Base-by-base conservation (phyloP, 2,329 filamentous ascomycete species). In the Blumeria graminis region DNA sequence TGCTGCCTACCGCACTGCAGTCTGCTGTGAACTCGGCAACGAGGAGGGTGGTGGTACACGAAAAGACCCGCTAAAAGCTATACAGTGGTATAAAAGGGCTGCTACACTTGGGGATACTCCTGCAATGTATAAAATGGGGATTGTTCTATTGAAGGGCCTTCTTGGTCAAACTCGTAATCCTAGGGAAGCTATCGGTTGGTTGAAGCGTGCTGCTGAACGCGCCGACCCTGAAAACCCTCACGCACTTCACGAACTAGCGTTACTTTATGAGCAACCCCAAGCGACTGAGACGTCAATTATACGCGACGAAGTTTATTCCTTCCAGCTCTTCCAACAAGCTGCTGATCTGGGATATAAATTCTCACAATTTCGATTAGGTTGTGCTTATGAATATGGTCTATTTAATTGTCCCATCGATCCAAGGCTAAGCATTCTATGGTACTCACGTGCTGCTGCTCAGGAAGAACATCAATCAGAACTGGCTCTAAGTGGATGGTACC, bases 81-180 rank as follows among this genome's bases (percentile, higher is more conserved):
- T 96, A 18, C 90, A 96, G 68, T 98, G 92, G 92, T 98, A 98
- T 69, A 88, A 90, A 67, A 84, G 89, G 46, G 88, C 92, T 6
- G 90, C 92, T 10, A 83, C 84, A 11, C 74, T 96, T 2, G 90
- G 92, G 3, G 90, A 98, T 65, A 83, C 84, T 1, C 85, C 90
- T 0, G 92, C 89, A 34, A 94, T 96, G 87, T 98, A 95, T 72
- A 98, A 98, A 70, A 81, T 96, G 69, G 92, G 92, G 58, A 94
- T 95, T 82, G 94, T 98, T 61, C 72, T 86, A 59, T 77, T 96
- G 56, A 96, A 96, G 69, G 92, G 90, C 10, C 74, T 96, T 33
- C 76, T 98, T n/a, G 89, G 89, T 3, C 89, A 96, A 66, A 77
- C 75, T 28, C 80, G 75, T 65, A 94, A 93, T 65, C 78, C 86